Base-by-base conservation (phyloP, 2,329 filamentous ascomycete species). In the Penicillium vulpinum region DNA sequence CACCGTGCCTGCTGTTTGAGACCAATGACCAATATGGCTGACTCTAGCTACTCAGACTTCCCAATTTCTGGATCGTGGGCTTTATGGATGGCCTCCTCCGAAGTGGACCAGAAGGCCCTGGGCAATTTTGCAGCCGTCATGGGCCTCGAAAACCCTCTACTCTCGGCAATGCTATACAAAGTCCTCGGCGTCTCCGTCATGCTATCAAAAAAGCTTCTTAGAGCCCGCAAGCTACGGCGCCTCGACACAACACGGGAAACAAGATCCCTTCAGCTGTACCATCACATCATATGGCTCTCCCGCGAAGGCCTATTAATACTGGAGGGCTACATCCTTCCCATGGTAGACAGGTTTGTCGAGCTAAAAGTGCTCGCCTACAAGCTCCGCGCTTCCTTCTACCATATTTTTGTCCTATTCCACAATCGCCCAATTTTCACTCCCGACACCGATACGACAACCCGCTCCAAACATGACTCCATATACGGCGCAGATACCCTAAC, bases 21-120 rank as follows among this genome's bases (percentile, higher is more conserved):
- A 21, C 46, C 39, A 33, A 29, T 41, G 26, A 28, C 48, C 29
- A 35, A 61, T 18, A 58, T 71, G 62, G 69, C 73, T 70, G 67
- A 74, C 64, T 48, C 28, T 15, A n/a, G 62, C 53, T 56, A 54
- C 60, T 54, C 61, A 57, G 60, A 63, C 62, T 69, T 61, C 62
- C 62, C 71, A 65, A 70, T 68, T 46, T 60, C 72, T 41, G 68
- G 63, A 22, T 58, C 68, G 33, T 68, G 76, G 57, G 66, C 65
- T 64, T 67, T 75, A 72, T 77, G 75, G 74, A 99, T 97, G 94
- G 94, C 94, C 78, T 94, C 92, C 72, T 94, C 92, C 59, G 91
- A 96, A 78, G 91, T 97, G 61, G 94, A 99, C 75, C 92, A 96
- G 79, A 99, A 97, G 79, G 96, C 95, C 77, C 83, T 99, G 69